These are phyloP conservation scores for Eucalyptus polyanthemos DNA, from an alignment of 345 rosid species.

Conservation along the genomic window DNA sequence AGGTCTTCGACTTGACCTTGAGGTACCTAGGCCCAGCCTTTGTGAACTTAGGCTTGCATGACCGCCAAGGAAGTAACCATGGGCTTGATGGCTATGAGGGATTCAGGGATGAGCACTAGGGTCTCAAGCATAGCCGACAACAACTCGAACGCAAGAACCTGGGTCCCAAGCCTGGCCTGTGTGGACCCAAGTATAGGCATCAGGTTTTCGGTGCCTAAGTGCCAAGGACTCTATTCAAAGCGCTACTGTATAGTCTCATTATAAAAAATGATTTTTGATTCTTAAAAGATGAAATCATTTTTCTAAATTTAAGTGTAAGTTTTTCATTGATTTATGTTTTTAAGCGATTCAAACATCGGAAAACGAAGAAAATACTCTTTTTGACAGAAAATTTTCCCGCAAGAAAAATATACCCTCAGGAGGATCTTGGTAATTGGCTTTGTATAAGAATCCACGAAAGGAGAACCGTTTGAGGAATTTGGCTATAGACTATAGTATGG, in stretches of 20 bases:
- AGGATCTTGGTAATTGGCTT: not conserved
- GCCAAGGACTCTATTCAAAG: not conserved
- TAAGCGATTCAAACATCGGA: fast-evolving
- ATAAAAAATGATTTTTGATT: not conserved
- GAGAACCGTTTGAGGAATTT: not conserved
- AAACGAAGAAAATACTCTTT: no score
- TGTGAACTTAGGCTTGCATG: not conserved
- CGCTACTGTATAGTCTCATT: fast-evolving
- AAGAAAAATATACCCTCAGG: not conserved
- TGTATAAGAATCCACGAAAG: not conserved
- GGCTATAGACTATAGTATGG: not conserved
- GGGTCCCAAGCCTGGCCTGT: fast-evolving
- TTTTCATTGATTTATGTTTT: not conserved
- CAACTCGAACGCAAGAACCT: not conserved
- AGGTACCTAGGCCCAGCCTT: not conserved
- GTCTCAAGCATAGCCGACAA: not conserved
- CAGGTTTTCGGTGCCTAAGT: fast-evolving
- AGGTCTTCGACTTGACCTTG: fast-evolving
- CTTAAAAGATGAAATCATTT: not conserved
- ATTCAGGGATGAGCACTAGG: fast-evolving
- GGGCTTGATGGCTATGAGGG: not conserved
- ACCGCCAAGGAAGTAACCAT: not conserved
- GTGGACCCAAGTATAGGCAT: not conserved
- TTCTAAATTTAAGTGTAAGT: not conserved
- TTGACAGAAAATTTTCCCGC: not conserved